These are phyloP conservation scores for Stylonectria norvegica DNA, from an alignment of 2,329 filamentous ascomycete species.

Conservation along the genomic window DNA sequence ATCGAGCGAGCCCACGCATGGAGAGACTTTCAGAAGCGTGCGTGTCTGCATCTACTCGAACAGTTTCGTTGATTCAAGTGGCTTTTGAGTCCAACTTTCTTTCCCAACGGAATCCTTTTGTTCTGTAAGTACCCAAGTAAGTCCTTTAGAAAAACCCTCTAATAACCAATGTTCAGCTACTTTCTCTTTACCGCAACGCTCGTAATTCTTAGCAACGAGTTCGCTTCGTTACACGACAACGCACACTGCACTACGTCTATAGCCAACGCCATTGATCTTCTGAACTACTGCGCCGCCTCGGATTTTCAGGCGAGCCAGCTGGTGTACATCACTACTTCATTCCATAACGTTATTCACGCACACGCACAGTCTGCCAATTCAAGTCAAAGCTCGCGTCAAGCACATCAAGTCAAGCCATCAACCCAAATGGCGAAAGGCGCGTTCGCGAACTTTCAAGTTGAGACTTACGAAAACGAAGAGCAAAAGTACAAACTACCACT, in stretches of 20 bases:
- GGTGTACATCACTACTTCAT: slow-evolving; percentile 47
- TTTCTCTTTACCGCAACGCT: slow-evolving; percentile 55
- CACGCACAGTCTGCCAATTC: not conserved
- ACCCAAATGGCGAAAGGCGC: not conserved
- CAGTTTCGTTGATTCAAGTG: slow-evolving; percentile 44
- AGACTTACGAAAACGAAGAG: not conserved
- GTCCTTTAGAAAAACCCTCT: not conserved
- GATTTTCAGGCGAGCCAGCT: slow-evolving; percentile 50
- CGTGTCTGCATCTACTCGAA: slow-evolving; percentile 48
- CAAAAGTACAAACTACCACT: not conserved
- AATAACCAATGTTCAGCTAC: slow-evolving; percentile 40
- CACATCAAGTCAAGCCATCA: not conserved
- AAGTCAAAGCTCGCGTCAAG: not conserved
- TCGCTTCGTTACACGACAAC: slow-evolving; percentile 47
- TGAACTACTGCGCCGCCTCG: slow-evolving; percentile 45
- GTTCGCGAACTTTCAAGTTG: not conserved
- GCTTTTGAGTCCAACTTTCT: slow-evolving; percentile 45
- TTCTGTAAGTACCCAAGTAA: slow-evolving; percentile 44
- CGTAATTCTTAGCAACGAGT: slow-evolving; percentile 55
- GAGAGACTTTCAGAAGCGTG: slow-evolving; percentile 50
- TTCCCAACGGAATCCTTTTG: slow-evolving; percentile 52
- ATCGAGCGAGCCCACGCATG: slow-evolving; percentile 29
- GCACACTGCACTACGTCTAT: slow-evolving; percentile 39
- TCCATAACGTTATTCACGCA: slow-evolving; percentile 30
- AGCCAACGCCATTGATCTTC: slow-evolving; percentile 43